Base-by-base conservation (phyloP, 345 rosid species). In the Durio zibethinus region DNA sequence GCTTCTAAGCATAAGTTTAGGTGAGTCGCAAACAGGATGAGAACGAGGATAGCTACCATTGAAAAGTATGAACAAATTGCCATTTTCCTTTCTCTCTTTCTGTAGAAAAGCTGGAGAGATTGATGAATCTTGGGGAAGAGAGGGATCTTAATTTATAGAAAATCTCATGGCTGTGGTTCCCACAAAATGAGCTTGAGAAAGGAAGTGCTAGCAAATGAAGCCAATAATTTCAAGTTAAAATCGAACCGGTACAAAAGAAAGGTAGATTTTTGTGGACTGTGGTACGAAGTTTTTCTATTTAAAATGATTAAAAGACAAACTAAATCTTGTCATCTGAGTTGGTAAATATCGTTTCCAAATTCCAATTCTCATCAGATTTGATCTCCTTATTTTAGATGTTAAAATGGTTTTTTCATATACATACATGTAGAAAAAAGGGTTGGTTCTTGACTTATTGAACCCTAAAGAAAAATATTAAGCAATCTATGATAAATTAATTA, bases 1-100 rank as follows among this genome's bases (percentile, higher is more conserved):
- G 54, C 33, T 54, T 73, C 74, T 56, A 73, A 29, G 59, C 72
- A 80, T 2, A 52, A 25, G 69, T 61, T 53, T 63, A 54, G 65
- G 72, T 42, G 80, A 63, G 20, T 27, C 18, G 64, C 59, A 40
- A 45, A 59, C 21, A 64, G 80, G 25, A 77, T 20, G 35, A 73
- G 61, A 27, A 77, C 18, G 77, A 80, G 72, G 20, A 72, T 29
- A 18, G 74, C 59, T 10, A 42, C 25, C 18, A 20, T n/a, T 16
- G 38, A 48, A 70, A 48, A 47, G 74, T 4, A 21, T 48, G 74
- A 20, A 48, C 42, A 48, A 67, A 42, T 23, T 9, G 25, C 74
- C 59, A 70, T 70, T 47, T 48, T 70, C 6, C 21, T 69, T 15
- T 14, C 36, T 33, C 36, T 33, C 36, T 35, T 36, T 64, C 69